phyloP scores from a whole-genome alignment of 257 asterid genomes.

The Jasminum sambac region DNA sequence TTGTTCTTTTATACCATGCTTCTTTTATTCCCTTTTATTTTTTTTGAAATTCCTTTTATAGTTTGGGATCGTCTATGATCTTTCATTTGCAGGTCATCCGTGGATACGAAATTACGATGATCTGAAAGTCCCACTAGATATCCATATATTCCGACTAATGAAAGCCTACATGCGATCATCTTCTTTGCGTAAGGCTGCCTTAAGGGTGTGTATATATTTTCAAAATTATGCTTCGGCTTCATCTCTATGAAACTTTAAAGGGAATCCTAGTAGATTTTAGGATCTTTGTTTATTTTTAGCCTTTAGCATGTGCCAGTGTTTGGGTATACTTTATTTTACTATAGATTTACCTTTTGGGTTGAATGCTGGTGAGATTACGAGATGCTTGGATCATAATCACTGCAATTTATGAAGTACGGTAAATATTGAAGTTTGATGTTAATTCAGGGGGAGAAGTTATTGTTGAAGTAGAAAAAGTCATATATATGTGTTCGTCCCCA shows the following conservation, averaged over 20 bases:
- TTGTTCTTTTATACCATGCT: background rate
- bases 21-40: background rate
- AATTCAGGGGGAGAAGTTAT: too few relatives aligned
- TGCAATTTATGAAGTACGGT: too few relatives aligned
- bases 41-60: background rate
- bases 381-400: too few relatives aligned
- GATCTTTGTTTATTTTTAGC: background rate
- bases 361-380: too few relatives aligned
- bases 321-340: too few relatives aligned
- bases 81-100: constrained; percentile 63
- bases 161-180: constrained; percentile 68
- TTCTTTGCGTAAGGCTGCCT: constrained; percentile 69
- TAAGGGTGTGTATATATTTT: constrained; percentile 51
- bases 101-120: constrained; percentile 51
- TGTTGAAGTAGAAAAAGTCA: too few relatives aligned
- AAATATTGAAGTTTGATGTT: too few relatives aligned
- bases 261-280: background rate
- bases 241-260: background rate
- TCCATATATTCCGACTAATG: constrained; percentile 53
- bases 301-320: too few relatives aligned
- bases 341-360: too few relatives aligned
- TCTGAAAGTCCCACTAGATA: constrained; percentile 45
- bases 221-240: background rate
- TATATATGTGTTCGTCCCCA: too few relatives aligned
- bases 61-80: constrained; percentile 12